Percentiles rank a stretch among this genome's conserved stretches.
phyloP scores from a whole-genome alignment of 495 filamentous ascomycete species.

The Trichoderma parareesei region DNA sequence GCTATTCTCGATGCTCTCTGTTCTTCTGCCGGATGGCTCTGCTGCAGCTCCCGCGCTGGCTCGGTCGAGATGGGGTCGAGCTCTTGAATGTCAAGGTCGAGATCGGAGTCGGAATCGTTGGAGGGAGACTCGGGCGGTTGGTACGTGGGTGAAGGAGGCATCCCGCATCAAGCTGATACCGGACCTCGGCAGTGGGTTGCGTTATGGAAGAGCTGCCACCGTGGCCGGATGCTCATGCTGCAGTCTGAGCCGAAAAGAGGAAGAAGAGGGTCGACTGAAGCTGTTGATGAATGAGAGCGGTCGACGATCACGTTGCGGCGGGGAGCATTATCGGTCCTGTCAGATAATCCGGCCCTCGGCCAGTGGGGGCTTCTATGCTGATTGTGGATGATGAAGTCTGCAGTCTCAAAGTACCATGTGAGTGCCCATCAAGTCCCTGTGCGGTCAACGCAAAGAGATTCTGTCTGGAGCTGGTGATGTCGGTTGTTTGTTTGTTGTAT shows the following conservation, averaged over 20 bases:
- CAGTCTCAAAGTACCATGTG: neutral
- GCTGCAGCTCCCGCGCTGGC: neutral
- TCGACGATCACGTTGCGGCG: neutral
- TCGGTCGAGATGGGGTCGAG: constrained; percentile 51
- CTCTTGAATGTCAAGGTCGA: constrained; percentile 66
- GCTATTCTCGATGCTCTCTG: constrained; percentile 55
- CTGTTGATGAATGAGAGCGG: neutral
- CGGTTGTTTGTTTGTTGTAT: neutral
- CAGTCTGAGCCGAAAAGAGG: neutral
- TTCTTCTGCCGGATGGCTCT: constrained; percentile 26
- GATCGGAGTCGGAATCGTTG: constrained; percentile 55
- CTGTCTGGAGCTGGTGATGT: neutral
- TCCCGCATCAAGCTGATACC: constrained; percentile 25
- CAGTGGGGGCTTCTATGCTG: neutral
- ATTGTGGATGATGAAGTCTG: neutral
- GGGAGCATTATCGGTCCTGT: constrained; percentile 2
- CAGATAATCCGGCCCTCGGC: neutral
- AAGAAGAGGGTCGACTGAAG: neutral
- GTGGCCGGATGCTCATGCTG: constrained; percentile 6
- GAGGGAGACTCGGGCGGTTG: constrained; percentile 43
- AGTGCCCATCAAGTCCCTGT: neutral
- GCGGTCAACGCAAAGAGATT: neutral
- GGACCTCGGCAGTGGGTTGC: neutral
- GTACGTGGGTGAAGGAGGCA: constrained; percentile 44
- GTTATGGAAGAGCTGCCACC: neutral